Percentiles rank a stretch among this genome's conserved stretches.
phyloP scores from a whole-genome alignment of 2,329 filamentous ascomycete species.

The Teratosphaeria gauchensis region DNA sequence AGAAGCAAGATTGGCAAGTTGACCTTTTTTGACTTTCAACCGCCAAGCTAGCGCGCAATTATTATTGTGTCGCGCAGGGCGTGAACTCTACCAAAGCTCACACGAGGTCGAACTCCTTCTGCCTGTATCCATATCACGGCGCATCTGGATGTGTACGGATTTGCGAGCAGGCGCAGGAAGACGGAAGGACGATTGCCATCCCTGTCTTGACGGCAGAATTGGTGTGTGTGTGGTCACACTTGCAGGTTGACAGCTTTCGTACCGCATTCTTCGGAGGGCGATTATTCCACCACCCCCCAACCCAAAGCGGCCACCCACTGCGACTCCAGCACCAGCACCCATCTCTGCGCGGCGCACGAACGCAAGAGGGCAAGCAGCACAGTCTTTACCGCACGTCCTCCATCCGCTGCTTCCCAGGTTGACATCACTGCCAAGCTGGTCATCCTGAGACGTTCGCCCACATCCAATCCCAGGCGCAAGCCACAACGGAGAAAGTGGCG shows the following conservation, averaged over 20 bases:
- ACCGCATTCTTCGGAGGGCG: background rate
- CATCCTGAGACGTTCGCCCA: background rate
- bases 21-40: no score
- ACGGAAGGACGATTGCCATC: background rate
- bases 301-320: background rate
- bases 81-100: no score
- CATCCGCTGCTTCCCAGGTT: background rate
- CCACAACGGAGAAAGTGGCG: constrained; percentile 5
- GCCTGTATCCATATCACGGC: background rate
- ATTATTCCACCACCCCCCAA: background rate
- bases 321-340: background rate
- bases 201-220: background rate
- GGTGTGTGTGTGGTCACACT: background rate
- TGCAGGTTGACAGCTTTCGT: background rate
- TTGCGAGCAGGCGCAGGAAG: background rate
- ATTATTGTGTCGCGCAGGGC: no score
- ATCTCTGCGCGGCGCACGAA: background rate
- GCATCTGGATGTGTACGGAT: background rate
- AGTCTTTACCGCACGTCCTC: background rate
- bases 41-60: no score
- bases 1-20: no score
- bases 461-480: background rate
- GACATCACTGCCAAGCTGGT: background rate
- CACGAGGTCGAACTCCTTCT: no score
- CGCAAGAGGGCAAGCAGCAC: background rate